Evolutionary conservation across 1,284 basidiomycete genomes (phyloP).

Genomic region (Schizopora paradoxa): DNA sequence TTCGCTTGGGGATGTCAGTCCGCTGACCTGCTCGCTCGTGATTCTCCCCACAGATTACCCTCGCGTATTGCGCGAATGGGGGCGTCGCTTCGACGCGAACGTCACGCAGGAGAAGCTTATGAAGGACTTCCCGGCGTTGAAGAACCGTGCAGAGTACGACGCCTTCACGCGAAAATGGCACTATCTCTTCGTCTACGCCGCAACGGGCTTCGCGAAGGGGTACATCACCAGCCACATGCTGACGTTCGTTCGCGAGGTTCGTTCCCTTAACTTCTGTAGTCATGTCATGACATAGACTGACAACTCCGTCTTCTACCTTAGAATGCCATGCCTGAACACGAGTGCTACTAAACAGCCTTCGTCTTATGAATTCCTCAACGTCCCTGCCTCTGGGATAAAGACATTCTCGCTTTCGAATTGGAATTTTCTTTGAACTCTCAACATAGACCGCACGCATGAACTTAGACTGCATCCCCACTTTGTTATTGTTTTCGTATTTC

Average conservation of each 20-base stretch:
- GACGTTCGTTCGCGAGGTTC: conserved; percentile 24
- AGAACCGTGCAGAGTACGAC: conserved; percentile 19
- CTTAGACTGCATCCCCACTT: too few relatives aligned
- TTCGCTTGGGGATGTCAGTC: neutral
- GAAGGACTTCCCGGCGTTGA: conserved; percentile 18
- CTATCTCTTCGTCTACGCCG: conserved; percentile 28
- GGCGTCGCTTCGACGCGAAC: conserved; percentile 24
- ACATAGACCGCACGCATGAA: too few relatives aligned
- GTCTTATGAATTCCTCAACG: too few relatives aligned
- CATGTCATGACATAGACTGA: neutral
- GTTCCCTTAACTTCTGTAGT: conserved; percentile 6
- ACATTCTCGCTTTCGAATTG: neutral
- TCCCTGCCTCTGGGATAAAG: too few relatives aligned
- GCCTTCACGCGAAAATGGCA: conserved; percentile 28
- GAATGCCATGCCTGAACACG: conserved; percentile 10
- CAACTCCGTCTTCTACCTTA: neutral
- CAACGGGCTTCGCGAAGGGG: conserved; percentile 25
- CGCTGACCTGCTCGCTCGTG: neutral
- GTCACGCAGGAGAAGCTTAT: conserved; percentile 19
- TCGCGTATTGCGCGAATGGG: conserved; percentile 47
- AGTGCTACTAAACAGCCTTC: conserved; percentile 14
- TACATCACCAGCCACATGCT: conserved; percentile 25
- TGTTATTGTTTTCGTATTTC: too few relatives aligned
- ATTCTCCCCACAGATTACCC: conserved; percentile 35
- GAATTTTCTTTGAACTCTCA: neutral